Evolutionary conservation across 768 basidiomycete genomes (phyloP).

Genomic region (Suillus clintonianus): DNA sequence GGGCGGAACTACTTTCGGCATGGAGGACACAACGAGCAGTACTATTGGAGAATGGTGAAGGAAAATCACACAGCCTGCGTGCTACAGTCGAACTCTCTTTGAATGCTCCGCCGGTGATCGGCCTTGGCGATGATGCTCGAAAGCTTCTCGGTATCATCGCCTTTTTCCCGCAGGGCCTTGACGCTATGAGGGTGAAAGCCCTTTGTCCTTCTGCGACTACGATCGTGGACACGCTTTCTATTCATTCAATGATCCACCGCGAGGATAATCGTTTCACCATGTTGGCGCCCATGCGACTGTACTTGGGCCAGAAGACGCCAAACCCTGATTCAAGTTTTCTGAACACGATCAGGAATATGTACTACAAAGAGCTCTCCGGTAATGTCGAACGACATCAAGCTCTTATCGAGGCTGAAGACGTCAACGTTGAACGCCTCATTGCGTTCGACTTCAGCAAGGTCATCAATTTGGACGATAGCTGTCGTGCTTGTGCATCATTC

Average conservation of each 20-base stretch:
- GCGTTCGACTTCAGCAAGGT: not conserved
- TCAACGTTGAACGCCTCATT: not conserved
- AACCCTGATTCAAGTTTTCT: not conserved
- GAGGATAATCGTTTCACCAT: not conserved
- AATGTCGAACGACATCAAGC: not conserved
- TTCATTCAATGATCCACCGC: not conserved
- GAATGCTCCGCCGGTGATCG: not conserved
- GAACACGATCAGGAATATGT: not conserved
- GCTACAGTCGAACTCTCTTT: slow-evolving; percentile 1
- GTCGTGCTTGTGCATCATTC: not conserved
- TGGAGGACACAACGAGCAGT: not conserved
- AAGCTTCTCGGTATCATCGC: slow-evolving; percentile 2
- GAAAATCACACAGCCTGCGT: not conserved
- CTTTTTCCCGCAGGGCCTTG: slow-evolving; percentile 6
- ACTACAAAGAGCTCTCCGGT: not conserved
- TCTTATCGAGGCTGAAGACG: not conserved
- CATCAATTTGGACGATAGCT: not conserved
- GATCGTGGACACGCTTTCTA: not conserved
- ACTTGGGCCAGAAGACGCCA: not conserved
- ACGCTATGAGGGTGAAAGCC: not conserved
- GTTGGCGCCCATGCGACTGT: not conserved
- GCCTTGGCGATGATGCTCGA: not conserved
- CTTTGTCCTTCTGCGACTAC: not conserved
- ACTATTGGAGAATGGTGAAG: not conserved
- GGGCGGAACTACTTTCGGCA: not conserved